Base-by-base conservation (phyloP, 768 basidiomycete genomes). In the Termitomyces sp. region DNA sequence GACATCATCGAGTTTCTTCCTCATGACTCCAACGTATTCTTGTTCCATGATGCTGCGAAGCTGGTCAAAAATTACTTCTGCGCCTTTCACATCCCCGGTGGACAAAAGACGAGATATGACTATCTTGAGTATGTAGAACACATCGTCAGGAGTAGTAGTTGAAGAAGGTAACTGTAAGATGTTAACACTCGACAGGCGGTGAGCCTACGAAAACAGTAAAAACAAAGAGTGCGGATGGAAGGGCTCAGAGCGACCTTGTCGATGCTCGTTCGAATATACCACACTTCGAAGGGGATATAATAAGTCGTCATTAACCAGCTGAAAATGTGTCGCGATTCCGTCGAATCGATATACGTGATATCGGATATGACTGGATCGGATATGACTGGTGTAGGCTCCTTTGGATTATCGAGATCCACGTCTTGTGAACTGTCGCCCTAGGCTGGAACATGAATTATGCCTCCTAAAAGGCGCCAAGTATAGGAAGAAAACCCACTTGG, bases 51-150 rank as follows among this genome's bases (percentile, higher is more conserved):
- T 78, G 18, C 88, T 87, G 52, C 81, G 79, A 18, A 97, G 74
- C 46, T 80, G 83, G 14, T 80, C 79, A 3, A 86, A 73, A 53
- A 85, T 86, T 28, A 75, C 77, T 58, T 82, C 76, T 2, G 92
- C 77, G 3, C 80, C 82, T 6, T 69, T 66, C 4, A 84, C 61
- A 3, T 88, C 88, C 0, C 92, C 93, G 0, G 90, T 88, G 0
- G 90, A 88, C 18, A 97, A 68, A 33, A 94, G 72, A 12, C 97
- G 83, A 20, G 83, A 77, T 5, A 94, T 77, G 3, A 95, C 87
- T 7, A 85, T 79, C 70, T 97, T 98, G 58, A 98, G 77, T 57
- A 99, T 88, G 72, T 97, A 99, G 74, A 98, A 99, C 2, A 88
- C 90, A 64, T 98, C 97, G 69, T 99, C 97, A 0, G 92, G 92